Conservation (phyloP, 1,139 yeast genomes). For the Lodderomyces margitis region DNA sequence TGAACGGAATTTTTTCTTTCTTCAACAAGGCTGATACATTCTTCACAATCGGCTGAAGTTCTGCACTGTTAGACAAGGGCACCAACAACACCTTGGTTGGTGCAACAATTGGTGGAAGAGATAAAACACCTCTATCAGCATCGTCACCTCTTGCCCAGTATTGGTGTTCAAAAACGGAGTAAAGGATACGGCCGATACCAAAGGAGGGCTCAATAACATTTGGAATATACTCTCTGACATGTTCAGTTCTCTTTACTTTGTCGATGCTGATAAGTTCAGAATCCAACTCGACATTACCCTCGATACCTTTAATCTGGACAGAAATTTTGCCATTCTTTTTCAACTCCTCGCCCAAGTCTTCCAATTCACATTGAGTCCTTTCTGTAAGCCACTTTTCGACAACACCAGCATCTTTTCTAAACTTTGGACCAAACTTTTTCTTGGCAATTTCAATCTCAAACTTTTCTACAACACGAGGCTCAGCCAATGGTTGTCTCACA, state of each 20-base stretch:
- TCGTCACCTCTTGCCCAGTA: slow-evolving; percentile 97
- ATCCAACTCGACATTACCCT: slow-evolving; percentile 66
- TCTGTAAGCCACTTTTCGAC: slow-evolving; percentile 77
- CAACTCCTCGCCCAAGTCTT: slow-evolving; percentile 70
- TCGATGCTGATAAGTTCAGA: slow-evolving; percentile 69
- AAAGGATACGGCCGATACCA: slow-evolving; percentile 97
- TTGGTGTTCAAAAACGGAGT: slow-evolving; percentile 88
- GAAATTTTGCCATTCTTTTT: slow-evolving; percentile 60
- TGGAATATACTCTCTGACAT: slow-evolving; percentile 93
- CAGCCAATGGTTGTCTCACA: slow-evolving; percentile 85
- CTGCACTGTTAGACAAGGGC: slow-evolving; percentile 85
- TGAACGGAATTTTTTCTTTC: slow-evolving; percentile 84
- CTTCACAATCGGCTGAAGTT: slow-evolving; percentile 73
- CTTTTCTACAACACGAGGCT: slow-evolving; percentile 79
- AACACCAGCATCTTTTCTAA: slow-evolving; percentile 93
- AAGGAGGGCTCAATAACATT: slow-evolving; percentile 99
- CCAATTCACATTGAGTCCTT: slow-evolving; percentile 85
- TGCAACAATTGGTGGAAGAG: slow-evolving; percentile 94
- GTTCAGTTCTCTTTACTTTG: slow-evolving; percentile 79
- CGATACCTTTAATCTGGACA: slow-evolving; percentile 60
- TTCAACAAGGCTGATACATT: slow-evolving; percentile 70
- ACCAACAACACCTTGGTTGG: slow-evolving; percentile 97
- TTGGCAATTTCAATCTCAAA: slow-evolving; percentile 84
- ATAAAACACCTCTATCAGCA: slow-evolving; percentile 83
- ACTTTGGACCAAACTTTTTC: slow-evolving; percentile 96